phyloP scores from a whole-genome alignment of 352 stramenopile species.

The Thraustochytrium sp. region DNA sequence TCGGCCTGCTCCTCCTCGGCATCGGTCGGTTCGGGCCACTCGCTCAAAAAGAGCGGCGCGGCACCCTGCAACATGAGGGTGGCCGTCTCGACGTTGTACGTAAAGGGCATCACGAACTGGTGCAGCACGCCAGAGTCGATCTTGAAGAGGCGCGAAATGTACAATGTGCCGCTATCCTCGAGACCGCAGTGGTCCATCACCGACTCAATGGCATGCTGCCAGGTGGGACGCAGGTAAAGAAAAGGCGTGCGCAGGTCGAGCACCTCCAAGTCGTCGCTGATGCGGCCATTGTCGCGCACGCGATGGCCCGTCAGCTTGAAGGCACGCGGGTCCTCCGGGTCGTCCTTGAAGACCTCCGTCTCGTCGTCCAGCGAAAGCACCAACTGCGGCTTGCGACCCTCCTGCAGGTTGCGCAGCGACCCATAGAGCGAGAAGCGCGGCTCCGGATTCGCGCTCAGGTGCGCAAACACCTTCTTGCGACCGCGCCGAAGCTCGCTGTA shows the following conservation, averaged over 20 bases:
- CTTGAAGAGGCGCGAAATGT: neutral
- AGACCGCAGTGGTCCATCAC: neutral
- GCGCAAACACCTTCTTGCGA: neutral
- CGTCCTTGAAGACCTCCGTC: neutral
- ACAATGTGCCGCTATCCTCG: neutral
- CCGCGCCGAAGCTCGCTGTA: neutral
- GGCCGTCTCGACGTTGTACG: neutral
- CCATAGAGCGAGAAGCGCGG: neutral
- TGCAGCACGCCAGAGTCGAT: neutral
- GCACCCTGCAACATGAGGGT: neutral
- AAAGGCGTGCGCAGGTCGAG: neutral
- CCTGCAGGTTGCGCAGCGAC: neutral
- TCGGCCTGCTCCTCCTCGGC: neutral
- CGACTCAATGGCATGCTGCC: neutral
- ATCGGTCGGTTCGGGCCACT: neutral
- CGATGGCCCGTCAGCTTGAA: neutral
- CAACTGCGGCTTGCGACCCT: neutral
- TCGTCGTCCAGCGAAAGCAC: neutral
- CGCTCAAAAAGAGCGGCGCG: neutral
- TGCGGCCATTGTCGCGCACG: neutral
- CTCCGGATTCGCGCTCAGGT: neutral
- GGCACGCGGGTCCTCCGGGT: neutral
- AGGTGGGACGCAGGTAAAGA: neutral
- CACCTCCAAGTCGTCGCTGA: neutral
- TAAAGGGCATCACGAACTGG: neutral